Evolutionary conservation across 1,284 basidiomycete genomes (phyloP).

Genomic region (Fistulinella cinereoalba): DNA sequence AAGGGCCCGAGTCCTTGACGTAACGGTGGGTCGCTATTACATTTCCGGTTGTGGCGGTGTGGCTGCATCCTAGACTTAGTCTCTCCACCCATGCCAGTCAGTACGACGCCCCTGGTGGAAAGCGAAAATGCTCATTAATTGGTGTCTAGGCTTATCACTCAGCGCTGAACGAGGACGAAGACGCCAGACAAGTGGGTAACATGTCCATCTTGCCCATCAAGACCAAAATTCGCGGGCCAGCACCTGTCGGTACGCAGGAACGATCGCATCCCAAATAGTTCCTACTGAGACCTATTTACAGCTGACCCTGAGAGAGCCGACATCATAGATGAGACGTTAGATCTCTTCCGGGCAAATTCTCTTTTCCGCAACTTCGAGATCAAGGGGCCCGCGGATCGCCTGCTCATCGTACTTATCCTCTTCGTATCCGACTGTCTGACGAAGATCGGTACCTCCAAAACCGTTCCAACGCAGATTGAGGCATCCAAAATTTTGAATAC

Average conservation of each 20-base stretch:
- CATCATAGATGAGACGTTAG: slow-evolving; percentile 94
- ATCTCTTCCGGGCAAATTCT: slow-evolving; percentile 98
- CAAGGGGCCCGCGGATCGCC: slow-evolving; percentile 95
- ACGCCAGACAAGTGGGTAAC: slow-evolving; percentile 85
- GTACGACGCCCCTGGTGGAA: slow-evolving; percentile 11
- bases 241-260: slow-evolving; percentile 66
- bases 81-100: slow-evolving; percentile 28
- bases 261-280: not conserved
- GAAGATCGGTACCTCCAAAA: slow-evolving; percentile 72
- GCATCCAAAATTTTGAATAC: slow-evolving; percentile 89
- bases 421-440: slow-evolving; percentile 97
- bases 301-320: slow-evolving; percentile 81
- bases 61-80: slow-evolving; percentile 7
- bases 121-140: slow-evolving; percentile 1
- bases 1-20: too few species aligned
- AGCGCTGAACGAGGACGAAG: slow-evolving; percentile 83
- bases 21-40: too few species aligned
- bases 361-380: slow-evolving; percentile 99
- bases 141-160: slow-evolving; percentile 89
- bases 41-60: slow-evolving; percentile 3
- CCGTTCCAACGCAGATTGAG: slow-evolving; percentile 76
- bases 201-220: slow-evolving; percentile 89
- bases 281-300: slow-evolving; percentile 26
- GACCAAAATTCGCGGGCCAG: slow-evolving; percentile 89
- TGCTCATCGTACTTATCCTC: slow-evolving; percentile 96